phyloP scores from a whole-genome alignment of 352 stramenopile species.

The Globisporangium irregulare region DNA sequence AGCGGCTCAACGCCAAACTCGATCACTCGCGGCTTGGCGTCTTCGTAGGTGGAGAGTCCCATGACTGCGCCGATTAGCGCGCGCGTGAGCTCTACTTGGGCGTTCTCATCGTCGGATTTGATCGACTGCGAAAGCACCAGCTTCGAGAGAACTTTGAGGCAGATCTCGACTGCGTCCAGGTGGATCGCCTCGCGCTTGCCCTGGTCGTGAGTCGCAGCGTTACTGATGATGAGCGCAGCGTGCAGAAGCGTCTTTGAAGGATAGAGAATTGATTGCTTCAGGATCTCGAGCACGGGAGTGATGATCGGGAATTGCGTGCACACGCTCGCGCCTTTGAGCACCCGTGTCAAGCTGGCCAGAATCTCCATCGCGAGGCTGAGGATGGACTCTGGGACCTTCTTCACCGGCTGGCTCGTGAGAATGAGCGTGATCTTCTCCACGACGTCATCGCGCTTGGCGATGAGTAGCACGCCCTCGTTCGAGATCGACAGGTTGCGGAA shows the following conservation, averaged over 20 bases:
- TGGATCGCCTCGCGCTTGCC: conserved; percentile 53
- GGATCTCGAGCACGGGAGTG: conserved; percentile 41
- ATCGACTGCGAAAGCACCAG: conserved; percentile 48
- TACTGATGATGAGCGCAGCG: conserved; percentile 42
- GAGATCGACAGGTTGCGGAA: conserved; percentile 60
- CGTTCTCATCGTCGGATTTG: conserved; percentile 28
- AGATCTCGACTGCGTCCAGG: conserved; percentile 47
- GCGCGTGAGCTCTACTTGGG: conserved; percentile 51
- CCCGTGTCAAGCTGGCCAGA: conserved; percentile 51
- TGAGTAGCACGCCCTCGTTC: conserved; percentile 45
- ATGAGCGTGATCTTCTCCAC: conserved; percentile 42
- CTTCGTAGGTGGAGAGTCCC: conserved; percentile 62
- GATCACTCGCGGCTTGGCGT: conserved; percentile 64
- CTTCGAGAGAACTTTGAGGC: conserved; percentile 46
- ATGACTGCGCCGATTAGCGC: conserved; percentile 58
- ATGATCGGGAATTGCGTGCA: conserved; percentile 44
- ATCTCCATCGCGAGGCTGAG: conserved; percentile 38
- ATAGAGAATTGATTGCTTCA: conserved; percentile 56
- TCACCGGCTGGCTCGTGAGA: conserved; percentile 42
- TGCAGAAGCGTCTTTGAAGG: conserved; percentile 37
- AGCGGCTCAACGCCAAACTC: conserved; percentile 71
- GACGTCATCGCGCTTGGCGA: conserved; percentile 37
- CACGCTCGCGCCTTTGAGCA: conserved; percentile 48
- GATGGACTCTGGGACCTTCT: conserved; percentile 32
- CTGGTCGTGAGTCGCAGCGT: conserved; percentile 51